phyloP scores from a whole-genome alignment of 306 rosid species.

The Ceratonia siliqua region DNA sequence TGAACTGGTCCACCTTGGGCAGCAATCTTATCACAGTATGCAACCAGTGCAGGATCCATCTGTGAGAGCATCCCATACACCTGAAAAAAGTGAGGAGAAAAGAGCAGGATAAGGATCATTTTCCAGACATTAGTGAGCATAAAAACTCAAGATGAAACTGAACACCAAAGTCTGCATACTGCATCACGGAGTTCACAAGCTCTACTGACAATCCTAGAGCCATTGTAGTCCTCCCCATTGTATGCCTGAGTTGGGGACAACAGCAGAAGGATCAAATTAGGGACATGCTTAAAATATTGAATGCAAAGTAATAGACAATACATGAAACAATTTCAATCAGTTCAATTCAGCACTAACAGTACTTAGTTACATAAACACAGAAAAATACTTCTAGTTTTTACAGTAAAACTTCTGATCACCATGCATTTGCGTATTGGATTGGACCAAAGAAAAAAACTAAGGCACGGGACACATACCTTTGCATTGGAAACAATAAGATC shows the following conservation, averaged over 20 bases:
- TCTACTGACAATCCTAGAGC: constrained; percentile 92
- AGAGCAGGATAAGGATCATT: not conserved
- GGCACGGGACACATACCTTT: constrained; percentile 55
- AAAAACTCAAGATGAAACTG: constrained; percentile 28
- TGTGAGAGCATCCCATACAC: constrained; percentile 97
- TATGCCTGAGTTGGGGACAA: constrained; percentile 62
- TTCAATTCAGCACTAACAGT: constrained; percentile 12
- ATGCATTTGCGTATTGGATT: not conserved
- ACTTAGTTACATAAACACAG: constrained; percentile 1
- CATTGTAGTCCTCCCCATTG: constrained; percentile 91
- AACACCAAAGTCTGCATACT: constrained; percentile 45
- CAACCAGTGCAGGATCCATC: constrained; percentile 91
- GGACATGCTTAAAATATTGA: constrained; percentile 19
- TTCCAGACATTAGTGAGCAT: constrained; percentile 10
- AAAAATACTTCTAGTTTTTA: too few species aligned
- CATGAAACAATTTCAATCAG: constrained; percentile 27
- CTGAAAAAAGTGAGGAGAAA: constrained; percentile 38
- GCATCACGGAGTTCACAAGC: constrained; percentile 93
- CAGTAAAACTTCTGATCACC: too few species aligned
- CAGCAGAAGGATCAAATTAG: constrained; percentile 36
- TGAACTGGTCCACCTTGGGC: constrained; percentile 85
- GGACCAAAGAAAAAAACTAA: not conserved
- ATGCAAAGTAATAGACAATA: not conserved
- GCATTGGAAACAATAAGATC: constrained; percentile 94
- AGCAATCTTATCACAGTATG: constrained; percentile 85